Evolutionary conservation across 805 yeast species (phyloP), one percentile per base, ranked within the genome.

Genomic region (Candida suzukii): DNA sequence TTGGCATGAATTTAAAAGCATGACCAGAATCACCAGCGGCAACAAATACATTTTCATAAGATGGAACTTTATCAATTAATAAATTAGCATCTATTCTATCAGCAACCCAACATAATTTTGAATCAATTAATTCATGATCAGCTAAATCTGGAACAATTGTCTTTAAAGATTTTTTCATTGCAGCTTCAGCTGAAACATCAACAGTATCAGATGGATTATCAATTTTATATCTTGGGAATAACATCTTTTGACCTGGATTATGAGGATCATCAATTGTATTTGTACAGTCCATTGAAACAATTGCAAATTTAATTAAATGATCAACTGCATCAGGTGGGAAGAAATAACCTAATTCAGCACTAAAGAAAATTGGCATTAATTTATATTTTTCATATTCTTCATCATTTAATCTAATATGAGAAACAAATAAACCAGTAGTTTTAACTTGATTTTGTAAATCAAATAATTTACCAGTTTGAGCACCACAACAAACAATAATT

Each of bases 251-350:
- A 3, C 51, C 40, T 11, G 45, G 44, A 42, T 35, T 21, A 45
- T 51, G 51, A 4, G 61, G 63, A 41, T 64, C 54, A 29, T 45
- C 39, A 0, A 24, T 10, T 16, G 53, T 48, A 24, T 45, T 33
- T 27, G 44, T 45, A 4, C 52, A 50, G 13, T 66, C 60, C 33
- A 68, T 70, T 6, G 60, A 47, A 32, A 56, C 64, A 1, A 66
- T 46, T 1, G 71, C 72, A 33, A 71, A 56, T 46, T 72, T 72
- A 47, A 66, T 24, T 19, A 57, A 43, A 16, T 51, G 57, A 0
- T 68, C 64, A 2, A 54, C 62, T 6, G 60, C 58, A 46, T 71
- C 76, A 17, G 78, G 78, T 3, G 76, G 74, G 56, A 72, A 72
- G 48, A 68, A 68, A 46, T 70, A 72, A 0, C 76, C 76, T 55